A percentile compares a stretch with the other conserved stretches of the same genome.
Conservation (phyloP, 345 rosid genomes). For the Eutrema heterophyllum region DNA sequence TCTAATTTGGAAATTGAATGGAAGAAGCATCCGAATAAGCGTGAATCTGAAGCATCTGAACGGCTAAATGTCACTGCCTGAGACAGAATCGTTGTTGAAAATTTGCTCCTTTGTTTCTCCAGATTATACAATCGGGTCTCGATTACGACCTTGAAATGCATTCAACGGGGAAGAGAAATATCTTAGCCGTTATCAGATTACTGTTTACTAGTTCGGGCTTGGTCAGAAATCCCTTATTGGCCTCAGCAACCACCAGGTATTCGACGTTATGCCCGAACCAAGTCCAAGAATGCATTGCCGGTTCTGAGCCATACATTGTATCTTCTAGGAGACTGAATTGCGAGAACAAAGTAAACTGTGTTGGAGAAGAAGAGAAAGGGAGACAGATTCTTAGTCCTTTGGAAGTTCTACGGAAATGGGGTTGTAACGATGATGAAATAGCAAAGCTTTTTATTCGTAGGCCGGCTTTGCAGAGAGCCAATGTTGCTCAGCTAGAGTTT, state of each 20-base stretch:
- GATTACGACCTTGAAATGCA: conserved; percentile 3
- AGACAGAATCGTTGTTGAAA: not conserved
- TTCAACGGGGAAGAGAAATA: conserved; percentile 9
- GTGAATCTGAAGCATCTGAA: no score
- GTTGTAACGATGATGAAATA: conserved; percentile 62
- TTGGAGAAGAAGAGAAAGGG: not conserved
- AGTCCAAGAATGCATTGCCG: conserved; percentile 13
- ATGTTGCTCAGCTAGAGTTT: conserved; percentile 41
- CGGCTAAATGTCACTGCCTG: not conserved
- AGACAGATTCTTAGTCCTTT: conserved; percentile 22
- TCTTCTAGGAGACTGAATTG: conserved; percentile 47
- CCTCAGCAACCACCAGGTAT: conserved; percentile 36
- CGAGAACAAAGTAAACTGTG: conserved; percentile 21
- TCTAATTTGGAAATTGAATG: not conserved
- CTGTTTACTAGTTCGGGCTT: conserved; percentile 7
- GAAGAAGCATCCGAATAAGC: not conserved
- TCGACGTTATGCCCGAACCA: conserved; percentile 59
- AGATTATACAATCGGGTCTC: not conserved
- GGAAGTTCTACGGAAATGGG: conserved; percentile 56
- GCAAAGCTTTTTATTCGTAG: conserved; percentile 41
- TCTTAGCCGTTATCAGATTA: conserved; percentile 5
- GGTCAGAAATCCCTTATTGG: not conserved
- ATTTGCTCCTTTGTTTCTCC: not conserved
- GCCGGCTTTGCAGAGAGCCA: conserved; percentile 54
- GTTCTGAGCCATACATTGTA: conserved; percentile 20